Evolutionary conservation across 2,329 filamentous ascomycete genomes (phyloP), one percentile per base, ranked within the genome.

Genomic region (Tetracladium maxilliforme): DNA sequence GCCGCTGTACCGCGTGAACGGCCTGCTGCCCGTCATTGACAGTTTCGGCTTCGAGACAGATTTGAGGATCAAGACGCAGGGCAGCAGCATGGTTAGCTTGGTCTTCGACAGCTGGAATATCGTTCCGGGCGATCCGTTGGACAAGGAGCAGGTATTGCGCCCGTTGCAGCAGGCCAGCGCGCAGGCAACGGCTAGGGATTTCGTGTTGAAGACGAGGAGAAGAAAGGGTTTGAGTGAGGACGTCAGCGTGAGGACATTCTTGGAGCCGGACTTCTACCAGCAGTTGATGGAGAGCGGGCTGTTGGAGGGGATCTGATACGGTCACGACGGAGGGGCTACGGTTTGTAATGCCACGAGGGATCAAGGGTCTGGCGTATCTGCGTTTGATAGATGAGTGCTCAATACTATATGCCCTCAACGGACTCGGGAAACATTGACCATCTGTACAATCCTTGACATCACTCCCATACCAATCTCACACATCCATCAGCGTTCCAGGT

Each of bases 31-130:
- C 7, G 90, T 95, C 31, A 93, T 98, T 45, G 90, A 98, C 57
- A 84, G 76, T 16, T 98, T 98, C 44, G 90, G 90, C 12, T 95
- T 98, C 51, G 90, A 98, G 59, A 95, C 90, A 10, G 90, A 98
- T 56, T 63, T 98, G 30, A 68, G 90, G 33, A 95, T 95, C 44
- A 86, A 93, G 52, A 94, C 87, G 1, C 82, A 94, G 56, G 87
- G 90, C 26, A 77, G 84, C 47, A 84, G 86, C 28, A 86, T 82
- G 43, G 73, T 95, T 26, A 84, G 76, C 40, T 64, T 98, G 18
- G 83, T 92, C 9, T 98, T 98, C 50, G 90, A 98, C 46, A 74
- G 81, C 36, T 98, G 90, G 90, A 84, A 69, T 43, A 82, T 95
- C 33, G 87, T 98, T 2, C 90, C 90, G 3, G 90, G 90, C 28